Evolutionary conservation across 2,329 filamentous ascomycete genomes (phyloP).

Genomic region (Harringtonia lauricola): DNA sequence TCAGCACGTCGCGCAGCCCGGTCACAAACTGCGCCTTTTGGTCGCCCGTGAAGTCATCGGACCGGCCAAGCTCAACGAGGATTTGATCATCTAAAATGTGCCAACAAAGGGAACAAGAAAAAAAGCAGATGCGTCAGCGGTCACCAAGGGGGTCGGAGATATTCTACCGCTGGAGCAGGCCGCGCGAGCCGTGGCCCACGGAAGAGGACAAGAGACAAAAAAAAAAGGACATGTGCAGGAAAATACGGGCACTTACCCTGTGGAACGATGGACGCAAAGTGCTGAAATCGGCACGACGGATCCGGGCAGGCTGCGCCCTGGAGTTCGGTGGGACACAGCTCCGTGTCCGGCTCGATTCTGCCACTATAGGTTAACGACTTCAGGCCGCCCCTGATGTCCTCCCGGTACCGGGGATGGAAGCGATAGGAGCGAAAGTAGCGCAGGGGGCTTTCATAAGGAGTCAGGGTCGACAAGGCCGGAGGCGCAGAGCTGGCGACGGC

Average conservation of each 20-base stretch:
- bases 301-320: slow-evolving; percentile 60
- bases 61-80: slow-evolving; percentile 58
- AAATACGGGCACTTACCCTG: slow-evolving; percentile 52
- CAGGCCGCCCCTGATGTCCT: slow-evolving; percentile 63
- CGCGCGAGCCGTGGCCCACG: too few relatives aligned
- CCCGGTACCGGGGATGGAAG: slow-evolving; percentile 68
- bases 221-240: slow-evolving; percentile 8
- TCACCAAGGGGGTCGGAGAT: slow-evolving; percentile 18
- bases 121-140: slow-evolving; percentile 34
- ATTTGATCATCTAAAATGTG: slow-evolving; percentile 55
- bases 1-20: slow-evolving; percentile 51
- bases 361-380: slow-evolving; percentile 91
- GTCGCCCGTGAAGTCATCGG: slow-evolving; percentile 51
- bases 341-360: slow-evolving; percentile 65
- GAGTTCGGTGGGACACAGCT: slow-evolving; percentile 68
- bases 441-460: slow-evolving; percentile 73
- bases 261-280: slow-evolving; percentile 63
- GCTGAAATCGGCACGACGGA: slow-evolving; percentile 61
- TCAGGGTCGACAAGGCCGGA: slow-evolving; percentile 13
- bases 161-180: slow-evolving; percentile 11
- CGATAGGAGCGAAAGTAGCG: slow-evolving; percentile 78
- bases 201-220: slow-evolving; percentile 17
- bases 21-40: slow-evolving; percentile 50
- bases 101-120: slow-evolving; percentile 16
- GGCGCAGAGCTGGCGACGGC: too few relatives aligned